These are phyloP conservation scores for Melastoma malabathricum DNA, from an alignment of 345 rosid genomes.

Conservation along the genomic window DNA sequence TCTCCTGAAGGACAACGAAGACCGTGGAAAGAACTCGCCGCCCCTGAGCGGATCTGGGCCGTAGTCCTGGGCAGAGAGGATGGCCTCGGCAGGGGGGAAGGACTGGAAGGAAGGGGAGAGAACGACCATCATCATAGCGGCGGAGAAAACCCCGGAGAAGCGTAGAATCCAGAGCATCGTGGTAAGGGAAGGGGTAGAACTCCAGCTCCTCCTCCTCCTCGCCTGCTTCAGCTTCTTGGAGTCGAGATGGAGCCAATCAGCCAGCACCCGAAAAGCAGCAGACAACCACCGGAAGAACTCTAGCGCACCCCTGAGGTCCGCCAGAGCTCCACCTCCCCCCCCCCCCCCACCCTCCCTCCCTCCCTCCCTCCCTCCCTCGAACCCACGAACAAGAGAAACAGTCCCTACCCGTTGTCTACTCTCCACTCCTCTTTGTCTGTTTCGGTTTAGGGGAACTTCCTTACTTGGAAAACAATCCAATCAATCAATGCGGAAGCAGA, in stretches of 20 bases:
- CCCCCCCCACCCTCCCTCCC: too few species aligned
- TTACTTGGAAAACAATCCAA: too few species aligned
- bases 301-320: too few species aligned
- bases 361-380: too few species aligned
- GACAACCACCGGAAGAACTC: neutral
- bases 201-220: too few species aligned
- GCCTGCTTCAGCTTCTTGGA: neutral
- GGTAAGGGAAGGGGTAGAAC: slow-evolving; percentile 6
- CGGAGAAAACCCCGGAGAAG: slow-evolving; percentile 65
- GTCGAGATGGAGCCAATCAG: slow-evolving; percentile 1
- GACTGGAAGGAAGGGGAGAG: slow-evolving; percentile 86
- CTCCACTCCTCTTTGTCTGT: too few species aligned
- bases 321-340: too few species aligned
- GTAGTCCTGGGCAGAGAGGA: slow-evolving; percentile 37
- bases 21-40: slow-evolving; percentile 25
- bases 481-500: too few species aligned
- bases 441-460: too few species aligned
- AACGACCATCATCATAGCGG: slow-evolving; percentile 50
- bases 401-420: too few species aligned
- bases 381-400: too few species aligned
- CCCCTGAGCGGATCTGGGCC: slow-evolving; percentile 48
- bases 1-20: slow-evolving; percentile 47
- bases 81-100: slow-evolving; percentile 92
- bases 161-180: slow-evolving; percentile 71
- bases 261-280: neutral